Base-by-base conservation (phyloP, 768 basidiomycete genomes). In the Sporobolomyces phaffii region DNA sequence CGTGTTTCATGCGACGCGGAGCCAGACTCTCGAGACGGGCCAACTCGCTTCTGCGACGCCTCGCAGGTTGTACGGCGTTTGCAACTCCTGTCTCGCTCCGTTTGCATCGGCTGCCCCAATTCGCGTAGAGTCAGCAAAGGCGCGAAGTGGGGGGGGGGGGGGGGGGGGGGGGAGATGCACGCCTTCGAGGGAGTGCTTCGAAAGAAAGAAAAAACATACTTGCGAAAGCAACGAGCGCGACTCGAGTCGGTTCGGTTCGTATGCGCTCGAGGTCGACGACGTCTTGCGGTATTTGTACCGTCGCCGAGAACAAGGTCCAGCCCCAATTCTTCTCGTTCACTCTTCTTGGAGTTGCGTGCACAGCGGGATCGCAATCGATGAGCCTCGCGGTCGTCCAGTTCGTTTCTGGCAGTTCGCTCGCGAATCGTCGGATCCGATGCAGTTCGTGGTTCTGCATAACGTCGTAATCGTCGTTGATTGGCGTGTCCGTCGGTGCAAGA, bases 11-110 rank as follows among this genome's bases (percentile, higher is more conserved):
- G 26, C 26, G 7, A 14, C 20, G 20, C 48, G 24, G 45, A 62
- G 47, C 9, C 14, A 34, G n/a, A 63, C 26, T 28, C 17, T 41
- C 3, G 54, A 52, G 29, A 69, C 61, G 36, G 50, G 54, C 68
- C 68, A 69, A 14, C 62, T 56, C 47, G 62, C 52, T 47, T 69
- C 68, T 1, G 62, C 68, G 1, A 69, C 50, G 13, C 68, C 68
- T 3, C 68, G 34, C n/a, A 69, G 48, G 41, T 69, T 69, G 50
- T 51, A 69, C 6, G 38, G 22, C 38, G 68, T 69, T 31, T 64
- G 58, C 20, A 64, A n/a, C 47, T 63, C 51, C 20, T 69, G 68
- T 20, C 17, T 28, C 10, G 48, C 24, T 4, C 68, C 68, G 1
- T 69, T 44, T 22, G 24, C 36, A 24, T 69, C 62, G 31, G 53